These are phyloP conservation scores for Penicillium sp. DNA, from an alignment of 2,329 filamentous ascomycete species.

Conservation along the genomic window DNA sequence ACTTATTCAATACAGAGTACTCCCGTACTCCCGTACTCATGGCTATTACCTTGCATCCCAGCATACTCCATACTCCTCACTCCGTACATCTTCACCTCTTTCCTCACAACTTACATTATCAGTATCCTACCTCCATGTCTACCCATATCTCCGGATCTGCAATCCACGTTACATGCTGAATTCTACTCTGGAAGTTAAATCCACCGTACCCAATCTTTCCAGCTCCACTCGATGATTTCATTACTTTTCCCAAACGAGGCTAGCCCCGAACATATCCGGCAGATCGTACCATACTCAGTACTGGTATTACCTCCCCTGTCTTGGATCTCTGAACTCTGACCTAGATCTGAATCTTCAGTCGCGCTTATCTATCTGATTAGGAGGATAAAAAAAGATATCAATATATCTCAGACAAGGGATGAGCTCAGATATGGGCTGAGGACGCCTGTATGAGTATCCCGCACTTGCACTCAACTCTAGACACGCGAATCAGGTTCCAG, in stretches of 20 bases:
- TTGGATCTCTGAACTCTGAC: not conserved
- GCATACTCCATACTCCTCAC: too few species aligned
- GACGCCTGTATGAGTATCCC: not conserved
- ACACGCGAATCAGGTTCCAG: not conserved
- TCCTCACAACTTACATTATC: too few species aligned
- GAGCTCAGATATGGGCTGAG: too few species aligned
- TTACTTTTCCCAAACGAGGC: constrained; percentile 2
- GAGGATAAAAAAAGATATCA: not conserved
- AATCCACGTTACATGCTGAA: too few species aligned
- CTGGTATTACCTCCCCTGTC: constrained; percentile 7
- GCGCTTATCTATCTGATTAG: not conserved
- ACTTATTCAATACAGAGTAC: too few species aligned
- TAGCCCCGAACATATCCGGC: constrained; percentile 14
- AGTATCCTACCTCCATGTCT: too few species aligned
- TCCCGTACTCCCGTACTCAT: not conserved
- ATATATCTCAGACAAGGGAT: not conserved
- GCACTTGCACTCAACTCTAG: too few species aligned
- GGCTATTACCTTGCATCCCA: too few species aligned
- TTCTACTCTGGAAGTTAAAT: not conserved
- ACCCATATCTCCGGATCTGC: too few species aligned
- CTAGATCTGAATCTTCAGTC: constrained; percentile 17
- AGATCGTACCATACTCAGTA: constrained; percentile 10
- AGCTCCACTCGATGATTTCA: constrained; percentile 25
- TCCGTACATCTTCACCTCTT: too few species aligned
- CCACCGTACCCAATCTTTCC: not conserved